Conservation (phyloP, 2,329 filamentous ascomycete genomes). For the Bisporella sp. region DNA sequence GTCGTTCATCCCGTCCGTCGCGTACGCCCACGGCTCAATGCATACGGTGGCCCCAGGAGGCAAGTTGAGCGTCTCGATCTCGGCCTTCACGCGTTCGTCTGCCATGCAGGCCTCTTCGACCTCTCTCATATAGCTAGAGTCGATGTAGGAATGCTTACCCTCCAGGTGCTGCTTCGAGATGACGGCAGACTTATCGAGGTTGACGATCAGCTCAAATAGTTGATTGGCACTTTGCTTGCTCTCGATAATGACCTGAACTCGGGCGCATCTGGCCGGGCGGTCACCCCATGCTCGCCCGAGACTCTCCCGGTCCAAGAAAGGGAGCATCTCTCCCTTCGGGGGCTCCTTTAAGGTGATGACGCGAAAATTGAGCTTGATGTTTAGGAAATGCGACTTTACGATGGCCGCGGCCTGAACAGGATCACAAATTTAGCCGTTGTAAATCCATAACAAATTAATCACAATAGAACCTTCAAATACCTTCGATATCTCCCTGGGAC, state of each 20-base stretch:
- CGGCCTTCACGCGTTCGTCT: slow-evolving; percentile 35
- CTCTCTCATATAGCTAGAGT: slow-evolving; percentile 39
- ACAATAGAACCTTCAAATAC: neutral
- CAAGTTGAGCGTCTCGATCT: slow-evolving; percentile 35
- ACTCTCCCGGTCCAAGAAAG: neutral
- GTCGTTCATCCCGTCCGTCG: slow-evolving; percentile 44
- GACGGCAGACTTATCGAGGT: neutral
- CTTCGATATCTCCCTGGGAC: neutral
- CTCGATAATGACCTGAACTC: neutral
- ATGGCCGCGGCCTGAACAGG: neutral
- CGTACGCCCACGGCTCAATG: slow-evolving; percentile 50
- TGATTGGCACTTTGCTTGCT: neutral
- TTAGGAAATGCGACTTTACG: neutral
- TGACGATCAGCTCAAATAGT: neutral
- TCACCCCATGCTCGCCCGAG: neutral
- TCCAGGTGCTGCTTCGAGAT: neutral
- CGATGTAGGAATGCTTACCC: slow-evolving; percentile 36
- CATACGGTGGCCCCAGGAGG: slow-evolving; percentile 37
- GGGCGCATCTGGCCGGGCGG: neutral
- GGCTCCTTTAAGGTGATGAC: neutral
- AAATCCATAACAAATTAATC: neutral
- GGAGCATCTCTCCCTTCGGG: neutral
- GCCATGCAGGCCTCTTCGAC: slow-evolving; percentile 40
- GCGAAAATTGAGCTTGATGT: neutral
- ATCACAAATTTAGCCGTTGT: neutral